Conservation (phyloP, 2,329 filamentous ascomycete genomes). For the Cordyceps militaris region DNA sequence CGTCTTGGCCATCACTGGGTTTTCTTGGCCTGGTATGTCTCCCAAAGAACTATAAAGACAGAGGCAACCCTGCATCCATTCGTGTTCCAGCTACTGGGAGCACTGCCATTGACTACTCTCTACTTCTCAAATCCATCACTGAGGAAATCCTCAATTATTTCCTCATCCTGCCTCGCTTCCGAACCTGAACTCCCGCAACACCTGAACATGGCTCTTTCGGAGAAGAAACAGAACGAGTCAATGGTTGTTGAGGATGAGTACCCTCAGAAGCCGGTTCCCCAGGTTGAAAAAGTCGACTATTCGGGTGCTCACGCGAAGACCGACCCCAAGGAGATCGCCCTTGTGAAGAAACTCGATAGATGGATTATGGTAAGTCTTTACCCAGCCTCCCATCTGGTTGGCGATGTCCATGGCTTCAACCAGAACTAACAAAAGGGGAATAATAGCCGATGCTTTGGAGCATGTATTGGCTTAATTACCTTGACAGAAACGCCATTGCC, state of each 20-base stretch:
- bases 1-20: background rate
- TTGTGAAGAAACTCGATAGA: constrained; percentile 32
- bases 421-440: background rate
- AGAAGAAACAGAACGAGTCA: background rate
- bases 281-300: constrained; percentile 25
- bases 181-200: background rate
- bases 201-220: background rate
- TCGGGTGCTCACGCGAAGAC: constrained; percentile 33
- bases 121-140: background rate
- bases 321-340: constrained; percentile 31
- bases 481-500: constrained; percentile 41
- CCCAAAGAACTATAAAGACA: background rate
- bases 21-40: too few species aligned
- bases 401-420: background rate
- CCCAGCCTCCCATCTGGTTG: background rate
- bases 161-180: too few species aligned
- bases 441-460: constrained; percentile 27
- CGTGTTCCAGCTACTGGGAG: too few species aligned
- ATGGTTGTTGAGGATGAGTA: background rate
- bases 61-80: background rate
- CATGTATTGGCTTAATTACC: constrained; percentile 39
- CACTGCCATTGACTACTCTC: background rate
- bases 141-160: too few species aligned
- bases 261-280: constrained; percentile 16
- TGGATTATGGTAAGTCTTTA: constrained; percentile 28